Evolutionary conservation across 139 green algal genomes (phyloP).

Genomic region (Volvox reticuliferus): DNA sequence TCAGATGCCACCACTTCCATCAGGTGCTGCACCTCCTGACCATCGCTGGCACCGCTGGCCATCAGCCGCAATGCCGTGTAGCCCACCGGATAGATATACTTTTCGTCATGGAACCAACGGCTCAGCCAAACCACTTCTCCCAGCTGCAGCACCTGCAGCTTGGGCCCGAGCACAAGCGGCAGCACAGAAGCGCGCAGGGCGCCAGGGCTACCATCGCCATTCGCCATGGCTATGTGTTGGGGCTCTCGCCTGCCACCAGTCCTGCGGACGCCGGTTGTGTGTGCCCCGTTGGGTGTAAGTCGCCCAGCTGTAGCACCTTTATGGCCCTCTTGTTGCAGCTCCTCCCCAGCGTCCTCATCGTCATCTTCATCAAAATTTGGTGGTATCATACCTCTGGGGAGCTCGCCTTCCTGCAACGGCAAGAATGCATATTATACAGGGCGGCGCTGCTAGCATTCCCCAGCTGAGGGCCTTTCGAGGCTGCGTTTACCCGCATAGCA

Average conservation of each 20-base stretch:
- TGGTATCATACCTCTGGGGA: conserved; percentile 71
- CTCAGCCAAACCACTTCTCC: conserved; percentile 77
- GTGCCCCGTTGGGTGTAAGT: no score
- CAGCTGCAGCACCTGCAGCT: conserved; percentile 67
- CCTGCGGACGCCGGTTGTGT: no score
- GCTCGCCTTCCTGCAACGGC: conserved; percentile 57
- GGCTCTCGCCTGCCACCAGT: no score
- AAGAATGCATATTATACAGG: no score
- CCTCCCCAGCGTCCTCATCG: not conserved
- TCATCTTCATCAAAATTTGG: conserved; percentile 72
- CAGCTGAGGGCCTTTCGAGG: no score
- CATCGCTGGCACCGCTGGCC: conserved; percentile 40
- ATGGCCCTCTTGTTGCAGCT: no score
- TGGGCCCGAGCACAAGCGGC: conserved; percentile 53
- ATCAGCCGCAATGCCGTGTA: conserved; percentile 59
- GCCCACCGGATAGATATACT: conserved; percentile 81
- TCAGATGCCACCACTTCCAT: conserved; percentile 59
- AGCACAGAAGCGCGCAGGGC: not conserved
- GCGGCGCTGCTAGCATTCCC: no score
- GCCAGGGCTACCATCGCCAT: no score
- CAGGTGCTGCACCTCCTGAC: conserved; percentile 54
- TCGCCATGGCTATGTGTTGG: not conserved
- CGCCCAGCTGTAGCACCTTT: no score
- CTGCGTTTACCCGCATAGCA: no score
- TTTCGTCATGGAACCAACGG: conserved; percentile 77